These are phyloP conservation scores for Alternaria brassicae DNA, from an alignment of 2,329 filamentous ascomycete genomes.

Conservation along the genomic window DNA sequence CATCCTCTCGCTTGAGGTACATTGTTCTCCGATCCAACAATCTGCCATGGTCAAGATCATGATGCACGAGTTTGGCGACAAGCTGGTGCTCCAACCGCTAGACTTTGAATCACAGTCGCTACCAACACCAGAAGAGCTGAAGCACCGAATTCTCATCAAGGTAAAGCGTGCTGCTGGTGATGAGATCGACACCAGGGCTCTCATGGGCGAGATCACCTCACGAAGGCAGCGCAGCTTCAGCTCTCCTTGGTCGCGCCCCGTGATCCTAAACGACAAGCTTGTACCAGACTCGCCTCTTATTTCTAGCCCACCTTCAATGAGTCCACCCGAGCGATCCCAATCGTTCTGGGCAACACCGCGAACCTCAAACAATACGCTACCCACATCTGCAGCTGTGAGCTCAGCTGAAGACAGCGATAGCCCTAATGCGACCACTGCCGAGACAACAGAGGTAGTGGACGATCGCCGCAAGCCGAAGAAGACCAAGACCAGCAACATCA, in stretches of 20 bases:
- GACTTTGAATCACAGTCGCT: conserved; percentile 71
- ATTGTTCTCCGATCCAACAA: conserved; percentile 86
- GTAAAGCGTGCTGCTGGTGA: conserved; percentile 78
- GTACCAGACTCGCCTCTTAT: conserved; percentile 59
- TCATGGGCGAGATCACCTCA: conserved; percentile 45
- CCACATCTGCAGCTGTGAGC: conserved; percentile 61
- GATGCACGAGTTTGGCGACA: conserved; percentile 80
- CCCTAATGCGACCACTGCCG: conserved; percentile 62
- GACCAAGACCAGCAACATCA: conserved; percentile 79
- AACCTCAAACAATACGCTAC: conserved; percentile 62
- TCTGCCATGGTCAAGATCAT: conserved; percentile 88
- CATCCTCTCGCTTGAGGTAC: conserved; percentile 94
- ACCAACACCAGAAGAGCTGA: conserved; percentile 85
- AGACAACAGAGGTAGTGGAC: conserved; percentile 58
- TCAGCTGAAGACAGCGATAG: conserved; percentile 81
- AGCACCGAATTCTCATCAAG: conserved; percentile 86
- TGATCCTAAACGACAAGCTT: conserved; percentile 64
- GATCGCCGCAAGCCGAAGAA: conserved; percentile 69
- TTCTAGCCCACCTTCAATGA: conserved; percentile 61
- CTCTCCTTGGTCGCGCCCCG: conserved; percentile 73
- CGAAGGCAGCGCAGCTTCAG: conserved; percentile 72
- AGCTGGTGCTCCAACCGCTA: conserved; percentile 78
- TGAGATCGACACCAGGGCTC: conserved; percentile 45
- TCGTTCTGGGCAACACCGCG: conserved; percentile 59
- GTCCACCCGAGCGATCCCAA: conserved; percentile 57